Conservation (phyloP, 1,284 basidiomycete genomes). For the Rhodotorula sp. region DNA sequence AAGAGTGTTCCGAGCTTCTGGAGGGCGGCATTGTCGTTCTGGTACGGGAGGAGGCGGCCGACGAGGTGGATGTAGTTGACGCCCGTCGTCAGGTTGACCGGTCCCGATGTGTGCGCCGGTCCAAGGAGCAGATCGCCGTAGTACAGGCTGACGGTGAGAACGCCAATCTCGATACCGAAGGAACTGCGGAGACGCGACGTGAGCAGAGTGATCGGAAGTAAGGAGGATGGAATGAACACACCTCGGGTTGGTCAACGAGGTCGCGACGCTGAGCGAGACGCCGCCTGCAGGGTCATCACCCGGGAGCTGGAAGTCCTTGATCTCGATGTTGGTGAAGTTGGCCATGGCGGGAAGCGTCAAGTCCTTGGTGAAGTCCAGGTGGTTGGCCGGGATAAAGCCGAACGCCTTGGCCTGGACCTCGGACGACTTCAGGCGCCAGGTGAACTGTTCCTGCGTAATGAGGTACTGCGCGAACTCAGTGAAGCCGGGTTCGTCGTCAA, state of each 20-base stretch:
- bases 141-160: constrained; percentile 63
- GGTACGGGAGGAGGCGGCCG: constrained; percentile 62
- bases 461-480: constrained; percentile 50
- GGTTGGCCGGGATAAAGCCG: constrained; percentile 62
- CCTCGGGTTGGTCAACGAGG: constrained; percentile 59
- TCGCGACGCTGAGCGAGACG: constrained; percentile 63
- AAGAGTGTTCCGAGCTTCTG: constrained; percentile 63
- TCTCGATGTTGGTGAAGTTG: constrained; percentile 61
- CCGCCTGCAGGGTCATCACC: constrained; percentile 67
- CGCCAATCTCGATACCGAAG: constrained; percentile 67
- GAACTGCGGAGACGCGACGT: constrained; percentile 53
- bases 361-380: constrained; percentile 62
- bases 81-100: constrained; percentile 54
- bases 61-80: constrained; percentile 62
- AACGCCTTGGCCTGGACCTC: constrained; percentile 65
- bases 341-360: constrained; percentile 59
- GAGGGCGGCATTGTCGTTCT: constrained; percentile 55
- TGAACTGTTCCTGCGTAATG: constrained; percentile 68
- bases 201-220: background rate
- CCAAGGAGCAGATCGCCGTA: constrained; percentile 62
- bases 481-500: constrained; percentile 46
- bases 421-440: constrained; percentile 63
- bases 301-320: constrained; percentile 68
- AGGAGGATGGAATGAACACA: background rate
- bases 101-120: constrained; percentile 10